phyloP scores from a whole-genome alignment of 805 yeast species.

The Cyberlindnera sargentensis region DNA sequence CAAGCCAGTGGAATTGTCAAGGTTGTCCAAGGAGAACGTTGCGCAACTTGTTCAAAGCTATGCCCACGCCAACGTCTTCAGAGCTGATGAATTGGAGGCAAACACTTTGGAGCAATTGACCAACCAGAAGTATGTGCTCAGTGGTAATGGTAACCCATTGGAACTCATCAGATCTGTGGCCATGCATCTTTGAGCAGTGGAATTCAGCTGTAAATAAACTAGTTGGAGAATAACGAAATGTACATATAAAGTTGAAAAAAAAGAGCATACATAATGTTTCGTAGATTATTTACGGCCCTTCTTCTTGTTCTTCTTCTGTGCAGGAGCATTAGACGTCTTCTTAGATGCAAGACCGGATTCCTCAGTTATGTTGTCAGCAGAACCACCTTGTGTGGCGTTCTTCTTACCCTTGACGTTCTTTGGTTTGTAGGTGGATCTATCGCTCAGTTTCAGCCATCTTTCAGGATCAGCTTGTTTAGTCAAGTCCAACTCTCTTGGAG shows the following conservation, averaged over 20 bases:
- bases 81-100: slow-evolving; percentile 27
- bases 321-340: slow-evolving; percentile 2
- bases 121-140: slow-evolving; percentile 43
- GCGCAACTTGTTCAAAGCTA: slow-evolving; percentile 34
- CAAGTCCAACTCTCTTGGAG: slow-evolving; percentile 36
- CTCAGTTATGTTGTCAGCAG: slow-evolving; percentile 40
- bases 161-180: slow-evolving; percentile 21
- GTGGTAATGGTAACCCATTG: slow-evolving; percentile 62
- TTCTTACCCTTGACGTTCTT: slow-evolving; percentile 36
- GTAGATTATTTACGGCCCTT: slow-evolving; percentile 20
- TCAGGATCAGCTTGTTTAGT: slow-evolving; percentile 49
- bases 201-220: background rate
- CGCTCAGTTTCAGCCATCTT: slow-evolving; percentile 88
- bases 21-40: slow-evolving; percentile 40
- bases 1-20: slow-evolving; percentile 34
- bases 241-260: background rate
- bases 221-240: background rate
- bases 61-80: slow-evolving; percentile 32
- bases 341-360: slow-evolving; percentile 20
- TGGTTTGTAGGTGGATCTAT: slow-evolving; percentile 77
- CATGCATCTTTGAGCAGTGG: slow-evolving; percentile 13
- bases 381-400: slow-evolving; percentile 56
- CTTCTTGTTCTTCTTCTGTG: slow-evolving; percentile 16
- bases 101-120: slow-evolving; percentile 31
- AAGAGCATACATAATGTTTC: background rate